These are phyloP conservation scores for Spirogloea muscicola DNA, from an alignment of 139 green algal genomes.

Conservation along the genomic window DNA sequence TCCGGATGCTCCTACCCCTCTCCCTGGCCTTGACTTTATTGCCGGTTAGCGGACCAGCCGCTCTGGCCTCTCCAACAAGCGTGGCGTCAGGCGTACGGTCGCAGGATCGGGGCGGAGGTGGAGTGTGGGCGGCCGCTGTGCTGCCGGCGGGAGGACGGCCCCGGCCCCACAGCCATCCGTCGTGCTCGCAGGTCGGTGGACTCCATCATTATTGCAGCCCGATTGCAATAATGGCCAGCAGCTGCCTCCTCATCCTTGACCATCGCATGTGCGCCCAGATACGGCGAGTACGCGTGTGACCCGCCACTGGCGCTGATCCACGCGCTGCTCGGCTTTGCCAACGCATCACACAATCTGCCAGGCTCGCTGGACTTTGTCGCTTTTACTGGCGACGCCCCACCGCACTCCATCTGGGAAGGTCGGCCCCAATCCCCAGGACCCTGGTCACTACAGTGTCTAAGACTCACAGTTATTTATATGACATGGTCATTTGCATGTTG, in stretches of 20 bases:
- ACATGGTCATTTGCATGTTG: not conserved
- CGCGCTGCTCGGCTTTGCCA: constrained; percentile 13
- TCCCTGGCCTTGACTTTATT: not conserved
- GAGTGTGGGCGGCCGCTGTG: constrained; percentile 1
- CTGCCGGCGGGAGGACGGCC: constrained; percentile 7
- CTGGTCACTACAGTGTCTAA: constrained; percentile 3
- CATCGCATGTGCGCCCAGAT: not conserved
- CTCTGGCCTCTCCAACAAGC: not conserved
- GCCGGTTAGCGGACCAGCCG: not conserved
- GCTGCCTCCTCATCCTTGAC: not conserved
- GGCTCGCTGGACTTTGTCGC: constrained; percentile 31
- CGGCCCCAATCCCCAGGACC: not conserved
- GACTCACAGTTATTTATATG: constrained; percentile 20
- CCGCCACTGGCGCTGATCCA: constrained; percentile 6
- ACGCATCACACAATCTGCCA: not conserved
- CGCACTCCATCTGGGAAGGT: constrained; percentile 42
- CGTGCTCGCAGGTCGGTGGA: not conserved
- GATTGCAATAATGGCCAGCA: not conserved
- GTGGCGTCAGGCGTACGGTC: not conserved
- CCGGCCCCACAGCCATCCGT: not conserved
- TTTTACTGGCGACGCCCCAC: constrained; percentile 17
- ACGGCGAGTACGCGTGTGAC: constrained; percentile 34
- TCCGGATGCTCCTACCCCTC: not conserved
- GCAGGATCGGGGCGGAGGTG: constrained; percentile 16
- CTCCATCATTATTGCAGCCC: not conserved